Conservation (phyloP, 106 monocot species). For the Iris macrosiphon region DNA sequence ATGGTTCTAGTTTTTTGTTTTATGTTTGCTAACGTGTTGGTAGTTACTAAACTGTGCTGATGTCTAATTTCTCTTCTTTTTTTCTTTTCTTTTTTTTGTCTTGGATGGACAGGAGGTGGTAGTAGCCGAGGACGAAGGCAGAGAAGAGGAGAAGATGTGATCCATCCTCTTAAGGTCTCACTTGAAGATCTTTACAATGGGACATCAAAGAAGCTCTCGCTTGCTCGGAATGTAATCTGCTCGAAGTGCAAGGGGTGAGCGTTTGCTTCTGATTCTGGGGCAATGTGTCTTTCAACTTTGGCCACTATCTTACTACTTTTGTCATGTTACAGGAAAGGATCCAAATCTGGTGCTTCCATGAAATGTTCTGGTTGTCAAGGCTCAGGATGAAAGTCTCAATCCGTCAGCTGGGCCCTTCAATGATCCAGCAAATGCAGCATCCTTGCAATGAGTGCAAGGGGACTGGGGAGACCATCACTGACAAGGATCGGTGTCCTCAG, state of each 20-base stretch:
- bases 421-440: slow-evolving; percentile 99
- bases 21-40: too few species aligned
- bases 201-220: slow-evolving; percentile 82
- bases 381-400: slow-evolving; percentile 90
- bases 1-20: too few species aligned
- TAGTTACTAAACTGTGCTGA: too few species aligned
- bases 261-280: too few species aligned
- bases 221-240: slow-evolving; percentile 80
- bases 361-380: slow-evolving; percentile 80
- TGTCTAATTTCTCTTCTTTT: too few species aligned
- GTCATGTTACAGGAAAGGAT: slow-evolving; percentile 50
- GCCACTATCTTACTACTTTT: too few species aligned
- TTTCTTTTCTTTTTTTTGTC: too few species aligned
- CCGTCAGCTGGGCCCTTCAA: slow-evolving; percentile 75
- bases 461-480: slow-evolving; percentile 76
- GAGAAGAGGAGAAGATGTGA: slow-evolving; percentile 86
- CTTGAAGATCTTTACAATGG: slow-evolving; percentile 93
- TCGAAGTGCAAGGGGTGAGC: slow-evolving; percentile 89
- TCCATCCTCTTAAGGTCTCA: slow-evolving; percentile 88
- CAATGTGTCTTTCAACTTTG: too few species aligned
- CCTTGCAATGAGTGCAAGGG: slow-evolving; percentile 93
- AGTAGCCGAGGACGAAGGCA: slow-evolving; percentile 89
- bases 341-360: slow-evolving; percentile 90
- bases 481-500: slow-evolving; percentile 60
- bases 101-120: slow-evolving; percentile 30